phyloP scores from a whole-genome alignment of 257 asterid genomes.

The Solanum sitiens region DNA sequence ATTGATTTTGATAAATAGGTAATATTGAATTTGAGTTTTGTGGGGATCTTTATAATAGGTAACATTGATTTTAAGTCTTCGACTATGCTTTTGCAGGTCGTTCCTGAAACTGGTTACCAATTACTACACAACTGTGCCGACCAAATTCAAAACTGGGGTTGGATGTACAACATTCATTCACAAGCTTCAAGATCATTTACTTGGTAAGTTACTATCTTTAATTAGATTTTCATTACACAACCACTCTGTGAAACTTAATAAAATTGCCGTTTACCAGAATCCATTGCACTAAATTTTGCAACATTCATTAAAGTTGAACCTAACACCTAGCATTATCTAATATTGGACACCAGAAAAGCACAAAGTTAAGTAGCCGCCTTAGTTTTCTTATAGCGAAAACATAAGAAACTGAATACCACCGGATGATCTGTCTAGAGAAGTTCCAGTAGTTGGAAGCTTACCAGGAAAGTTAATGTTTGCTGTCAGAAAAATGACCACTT shows the following conservation, averaged over 20 bases:
- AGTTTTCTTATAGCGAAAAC: background rate
- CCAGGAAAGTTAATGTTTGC: background rate
- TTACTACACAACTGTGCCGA: slow-evolving; percentile 68
- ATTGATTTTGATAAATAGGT: slow-evolving; percentile 1
- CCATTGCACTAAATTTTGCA: background rate
- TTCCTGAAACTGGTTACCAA: slow-evolving; percentile 89
- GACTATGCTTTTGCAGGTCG: slow-evolving; percentile 30
- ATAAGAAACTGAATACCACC: background rate
- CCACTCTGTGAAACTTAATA: background rate
- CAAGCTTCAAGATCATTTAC: slow-evolving; percentile 54
- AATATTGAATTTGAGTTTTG: background rate
- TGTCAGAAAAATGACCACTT: background rate
- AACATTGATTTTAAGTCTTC: background rate
- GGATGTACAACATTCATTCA: slow-evolving; percentile 73
- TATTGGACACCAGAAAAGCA: background rate
- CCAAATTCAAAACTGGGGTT: slow-evolving; percentile 71
- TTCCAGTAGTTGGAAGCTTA: background rate
- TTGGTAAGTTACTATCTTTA: slow-evolving; percentile 30
- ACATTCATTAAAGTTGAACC: background rate
- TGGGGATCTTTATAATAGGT: too few relatives aligned
- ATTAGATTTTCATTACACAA: background rate
- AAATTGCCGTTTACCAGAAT: background rate
- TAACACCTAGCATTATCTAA: background rate
- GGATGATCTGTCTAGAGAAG: background rate
- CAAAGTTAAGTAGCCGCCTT: background rate